A percentile compares a stretch with the other conserved stretches of the same genome.
These are phyloP conservation scores for Agastache rugosa DNA, from an alignment of 257 asterid genomes.

Conservation along the genomic window DNA sequence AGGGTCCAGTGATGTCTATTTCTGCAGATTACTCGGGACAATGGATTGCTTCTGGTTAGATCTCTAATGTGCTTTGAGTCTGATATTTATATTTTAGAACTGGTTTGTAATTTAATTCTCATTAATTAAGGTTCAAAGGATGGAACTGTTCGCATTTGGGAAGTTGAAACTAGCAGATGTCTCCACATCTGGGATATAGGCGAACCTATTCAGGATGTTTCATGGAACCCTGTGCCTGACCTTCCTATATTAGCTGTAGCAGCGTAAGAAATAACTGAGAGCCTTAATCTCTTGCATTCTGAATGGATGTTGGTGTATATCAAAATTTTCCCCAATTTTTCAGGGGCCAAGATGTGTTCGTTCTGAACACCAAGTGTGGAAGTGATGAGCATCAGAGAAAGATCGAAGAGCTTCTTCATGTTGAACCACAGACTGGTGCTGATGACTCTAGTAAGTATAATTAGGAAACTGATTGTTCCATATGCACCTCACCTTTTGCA, in stretches of 20 bases:
- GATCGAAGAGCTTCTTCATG: slow-evolving; percentile 70
- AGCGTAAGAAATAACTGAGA: slow-evolving; percentile 56
- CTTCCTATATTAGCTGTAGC: slow-evolving; percentile 86
- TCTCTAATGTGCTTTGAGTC: slow-evolving; percentile 24
- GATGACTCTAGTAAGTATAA: slow-evolving; percentile 70
- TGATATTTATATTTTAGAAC: slow-evolving; percentile 21
- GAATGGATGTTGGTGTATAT: slow-evolving; percentile 30
- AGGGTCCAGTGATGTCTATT: slow-evolving; percentile 81
- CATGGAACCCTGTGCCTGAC: slow-evolving; percentile 89
- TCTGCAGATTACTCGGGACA: slow-evolving; percentile 83
- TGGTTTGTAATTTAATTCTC: slow-evolving; percentile 24
- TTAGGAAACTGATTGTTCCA: not conserved
- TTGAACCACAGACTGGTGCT: slow-evolving; percentile 46
- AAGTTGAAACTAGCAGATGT: slow-evolving; percentile 96
- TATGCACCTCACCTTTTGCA: slow-evolving; percentile 10
- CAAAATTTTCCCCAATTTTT: slow-evolving; percentile 29
- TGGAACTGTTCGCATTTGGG: slow-evolving; percentile 97
- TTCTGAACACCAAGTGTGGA: slow-evolving; percentile 70
- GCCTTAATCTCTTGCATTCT: slow-evolving; percentile 19
- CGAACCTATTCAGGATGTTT: slow-evolving; percentile 70
- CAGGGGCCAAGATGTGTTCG: slow-evolving; percentile 82
- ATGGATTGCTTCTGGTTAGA: slow-evolving; percentile 96
- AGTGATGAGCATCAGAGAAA: slow-evolving; percentile 68
- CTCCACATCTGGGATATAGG: slow-evolving; percentile 81
- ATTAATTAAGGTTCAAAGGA: slow-evolving; percentile 79